Base-by-base conservation (phyloP, 2,329 filamentous ascomycete genomes). In the Talaromyces rugulosus region DNA sequence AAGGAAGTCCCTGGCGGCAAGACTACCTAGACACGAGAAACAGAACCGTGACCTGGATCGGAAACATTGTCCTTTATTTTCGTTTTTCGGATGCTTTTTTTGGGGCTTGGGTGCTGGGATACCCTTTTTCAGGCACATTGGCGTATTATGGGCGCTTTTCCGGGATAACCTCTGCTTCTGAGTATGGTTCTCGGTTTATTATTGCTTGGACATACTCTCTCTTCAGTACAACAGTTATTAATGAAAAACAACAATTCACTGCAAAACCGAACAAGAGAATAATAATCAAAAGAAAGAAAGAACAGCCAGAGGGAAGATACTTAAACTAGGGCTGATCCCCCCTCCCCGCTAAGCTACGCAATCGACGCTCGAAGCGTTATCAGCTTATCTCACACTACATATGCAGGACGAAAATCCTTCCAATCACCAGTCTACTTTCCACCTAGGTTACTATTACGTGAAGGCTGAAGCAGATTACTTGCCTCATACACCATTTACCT, bases 1-100 rank as follows among this genome's bases (percentile, higher is more conserved):
- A 70, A 66, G 65, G 71, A 73, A 47, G 62, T 64, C 5, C 60
- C 60, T 34, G 62, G 60, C 18, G 62, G 57, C 23, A 60, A 60
- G 60, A 62, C 56, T 47, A 33, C 31, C 14, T 62, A 23, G 31
- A 42, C n/a, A 11, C 44, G 11, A 27, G 14, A 47, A 9, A 47
- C 28, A 51, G 4, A 50, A 28, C 30, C 2, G 27, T 27, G 12
- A 5, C 4, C 14, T 31, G 50, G 28, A 47, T 31, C 28, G 23
- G 28, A 16, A 31, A 28, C 4, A 5, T 2, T 30, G 4, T n/a
- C 28, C 16, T 16, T 31, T 16, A 18, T 47, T 47, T 23, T 1
- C 44, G 12, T 47, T 47, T 14, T 47, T 16, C 23, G 4, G 16
- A 4, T 44, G 18, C 3, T 47, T 27, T 47, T 47, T 47, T 12